These are phyloP conservation scores for Hyaloscypha hepaticicola DNA, from an alignment of 495 filamentous ascomycete genomes.

Conservation along the genomic window DNA sequence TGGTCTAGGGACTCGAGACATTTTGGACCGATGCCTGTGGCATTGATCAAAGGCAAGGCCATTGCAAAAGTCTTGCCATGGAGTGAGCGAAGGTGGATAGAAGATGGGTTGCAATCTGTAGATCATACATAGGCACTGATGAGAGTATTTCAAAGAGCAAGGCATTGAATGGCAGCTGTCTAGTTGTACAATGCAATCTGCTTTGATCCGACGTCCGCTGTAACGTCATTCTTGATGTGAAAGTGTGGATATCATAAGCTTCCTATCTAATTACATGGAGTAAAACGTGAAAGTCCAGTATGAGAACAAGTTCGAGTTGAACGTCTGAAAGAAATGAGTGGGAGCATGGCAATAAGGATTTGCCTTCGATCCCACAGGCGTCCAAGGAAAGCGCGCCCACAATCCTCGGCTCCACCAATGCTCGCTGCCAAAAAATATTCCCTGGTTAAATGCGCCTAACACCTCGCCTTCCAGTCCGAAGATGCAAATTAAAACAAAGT, in stretches of 20 bases:
- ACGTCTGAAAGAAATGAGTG: slow-evolving; percentile 22
- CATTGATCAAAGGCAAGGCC: slow-evolving; percentile 83
- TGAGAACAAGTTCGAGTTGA: slow-evolving; percentile 30
- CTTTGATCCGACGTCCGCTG: neutral
- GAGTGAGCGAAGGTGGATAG: slow-evolving; percentile 50
- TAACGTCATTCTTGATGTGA: neutral
- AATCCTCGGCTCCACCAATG: slow-evolving; percentile 30
- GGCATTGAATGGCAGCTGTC: neutral
- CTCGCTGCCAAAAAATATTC: slow-evolving; percentile 30
- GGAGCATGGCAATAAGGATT: slow-evolving; percentile 6
- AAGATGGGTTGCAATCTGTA: slow-evolving; percentile 45
- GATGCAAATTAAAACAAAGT: slow-evolving; percentile 29
- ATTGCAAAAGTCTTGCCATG: slow-evolving; percentile 60
- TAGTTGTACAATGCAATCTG: neutral
- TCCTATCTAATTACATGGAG: slow-evolving; percentile 36
- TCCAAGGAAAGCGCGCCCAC: slow-evolving; percentile 6
- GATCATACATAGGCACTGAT: slow-evolving; percentile 1
- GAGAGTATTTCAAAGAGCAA: slow-evolving; percentile 15
- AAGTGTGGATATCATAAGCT: slow-evolving; percentile 31
- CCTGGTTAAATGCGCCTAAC: slow-evolving; percentile 31
- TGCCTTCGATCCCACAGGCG: slow-evolving; percentile 11
- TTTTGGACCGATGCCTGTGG: slow-evolving; percentile 84
- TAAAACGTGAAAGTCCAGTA: slow-evolving; percentile 25
- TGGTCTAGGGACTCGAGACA: slow-evolving; percentile 81
- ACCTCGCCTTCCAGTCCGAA: slow-evolving; percentile 29